A percentile compares a stretch with the other conserved stretches of the same genome.
Conservation (phyloP, 805 yeast genomes). For the Spathaspora sp. region DNA sequence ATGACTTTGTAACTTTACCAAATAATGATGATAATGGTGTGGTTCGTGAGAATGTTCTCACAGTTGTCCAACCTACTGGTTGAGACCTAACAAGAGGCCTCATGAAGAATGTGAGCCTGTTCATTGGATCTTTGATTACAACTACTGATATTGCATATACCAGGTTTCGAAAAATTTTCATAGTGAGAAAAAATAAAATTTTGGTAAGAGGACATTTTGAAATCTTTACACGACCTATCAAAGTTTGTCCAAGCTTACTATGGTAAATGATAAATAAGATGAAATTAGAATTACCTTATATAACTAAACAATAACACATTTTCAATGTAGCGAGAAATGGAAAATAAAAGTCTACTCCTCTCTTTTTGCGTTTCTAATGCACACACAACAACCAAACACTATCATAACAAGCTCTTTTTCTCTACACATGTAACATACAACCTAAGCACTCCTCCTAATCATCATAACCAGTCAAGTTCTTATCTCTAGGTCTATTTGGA, state of each 20-base stretch:
- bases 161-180: neutral
- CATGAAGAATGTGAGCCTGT: neutral
- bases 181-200: neutral
- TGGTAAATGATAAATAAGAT: neutral
- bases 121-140: neutral
- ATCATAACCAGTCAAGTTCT: constrained; percentile 49
- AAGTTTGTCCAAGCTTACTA: neutral
- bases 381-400: neutral
- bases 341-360: neutral
- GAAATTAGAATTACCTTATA: neutral
- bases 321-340: neutral
- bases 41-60: neutral
- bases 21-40: constrained; percentile 5
- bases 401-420: neutral
- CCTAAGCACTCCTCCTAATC: constrained; percentile 24
- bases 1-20: constrained; percentile 10
- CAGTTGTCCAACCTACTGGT: neutral
- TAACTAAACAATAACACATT: neutral
- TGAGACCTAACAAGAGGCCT: neutral
- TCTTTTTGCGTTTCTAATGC: neutral
- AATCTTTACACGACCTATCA: neutral
- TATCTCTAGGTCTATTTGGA: constrained; percentile 53
- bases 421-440: neutral
- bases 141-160: neutral
- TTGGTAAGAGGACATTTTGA: neutral